Base-by-base conservation (phyloP, 2,329 filamentous ascomycete genomes). In the Paracoccidioides brasiliensis region DNA sequence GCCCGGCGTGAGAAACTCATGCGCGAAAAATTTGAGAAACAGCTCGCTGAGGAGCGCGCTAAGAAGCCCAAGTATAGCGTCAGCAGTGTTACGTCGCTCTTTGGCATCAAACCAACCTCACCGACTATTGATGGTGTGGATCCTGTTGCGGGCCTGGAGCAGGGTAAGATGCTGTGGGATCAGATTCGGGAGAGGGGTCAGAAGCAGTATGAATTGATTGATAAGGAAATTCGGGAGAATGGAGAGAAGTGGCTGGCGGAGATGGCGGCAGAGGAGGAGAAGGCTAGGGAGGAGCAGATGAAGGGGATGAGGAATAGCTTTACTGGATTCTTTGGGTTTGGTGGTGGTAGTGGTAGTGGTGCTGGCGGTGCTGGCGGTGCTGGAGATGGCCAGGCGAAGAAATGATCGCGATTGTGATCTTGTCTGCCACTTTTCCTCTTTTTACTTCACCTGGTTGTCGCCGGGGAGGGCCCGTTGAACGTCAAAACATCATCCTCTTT, bases 161-260 rank as follows among this genome's bases (percentile, higher is more conserved):
- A 95, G 71, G 93, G 91, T 64, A 98, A 97, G 80, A 96, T 97
- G 88, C 77, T 96, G 62, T 90, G 90, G 72, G 93, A 98, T 67
- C 84, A 95, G 70, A 90, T 93, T 52, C 84, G 93, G 52, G 93
- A 98, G 74, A 81, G 90, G 52, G 93, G 93, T 38, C 87, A 90
- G 74, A 85, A 85, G 70, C 86, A 90, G 72, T 98, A 97, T 72
- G 82, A 95, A 76, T 74, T 84, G 63, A 79, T 97, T 59, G 91
- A 97, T 72, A 85, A 84, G 72, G 86, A 95, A 74, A 95, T 98
- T 64, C 80, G 86, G 49, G 86, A 94, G 71, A 93, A 97, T 68
- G 93, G 90, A 53, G 89, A 91, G 70, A 89, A 91, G 74, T 96
- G 90, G 88, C 78, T 98, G 63, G 90, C 90, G 76, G 91, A 97